A percentile compares a stretch with the other conserved stretches of the same genome.
phyloP scores from a whole-genome alignment of 2,329 filamentous ascomycete genomes.

The Xenoacremonium recifei region DNA sequence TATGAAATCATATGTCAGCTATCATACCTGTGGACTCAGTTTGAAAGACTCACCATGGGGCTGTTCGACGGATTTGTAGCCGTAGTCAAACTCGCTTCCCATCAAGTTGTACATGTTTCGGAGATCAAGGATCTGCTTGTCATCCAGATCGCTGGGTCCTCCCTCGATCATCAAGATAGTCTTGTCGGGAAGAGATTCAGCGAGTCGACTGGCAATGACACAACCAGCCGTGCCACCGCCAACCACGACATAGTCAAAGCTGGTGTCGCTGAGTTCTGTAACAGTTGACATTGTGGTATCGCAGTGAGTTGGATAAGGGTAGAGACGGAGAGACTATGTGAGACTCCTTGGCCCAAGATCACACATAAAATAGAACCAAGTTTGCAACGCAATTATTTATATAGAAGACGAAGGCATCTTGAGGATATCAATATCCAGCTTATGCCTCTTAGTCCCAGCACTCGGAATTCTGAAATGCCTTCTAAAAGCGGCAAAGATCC shows the following conservation, averaged over 20 bases:
- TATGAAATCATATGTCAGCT: too few relatives aligned
- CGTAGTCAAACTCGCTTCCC: constrained; percentile 86
- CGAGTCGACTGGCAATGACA: constrained; percentile 76
- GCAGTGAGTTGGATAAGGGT: too few relatives aligned
- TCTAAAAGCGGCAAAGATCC: too few relatives aligned
- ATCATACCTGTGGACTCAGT: background rate
- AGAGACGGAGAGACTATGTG: too few relatives aligned
- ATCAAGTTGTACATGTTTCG: constrained; percentile 85
- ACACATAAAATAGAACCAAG: too few relatives aligned
- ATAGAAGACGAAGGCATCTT: too few relatives aligned
- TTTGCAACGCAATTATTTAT: too few relatives aligned
- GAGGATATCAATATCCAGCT: too few relatives aligned
- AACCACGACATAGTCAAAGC: constrained; percentile 85
- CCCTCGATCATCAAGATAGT: constrained; percentile 82
- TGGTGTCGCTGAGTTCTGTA: too few relatives aligned
- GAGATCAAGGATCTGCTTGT: constrained; percentile 80
- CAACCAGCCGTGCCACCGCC: constrained; percentile 85
- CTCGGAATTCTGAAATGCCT: too few relatives aligned
- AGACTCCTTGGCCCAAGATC: background rate
- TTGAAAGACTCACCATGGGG: constrained; percentile 38
- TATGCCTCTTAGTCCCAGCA: too few relatives aligned
- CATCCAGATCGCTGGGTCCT: constrained; percentile 84
- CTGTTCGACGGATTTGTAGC: constrained; percentile 87
- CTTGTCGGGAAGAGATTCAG: constrained; percentile 80
- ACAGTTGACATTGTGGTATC: too few relatives aligned